Conservation (phyloP, 805 yeast genomes). For the Ogataea thermomethanolica region DNA sequence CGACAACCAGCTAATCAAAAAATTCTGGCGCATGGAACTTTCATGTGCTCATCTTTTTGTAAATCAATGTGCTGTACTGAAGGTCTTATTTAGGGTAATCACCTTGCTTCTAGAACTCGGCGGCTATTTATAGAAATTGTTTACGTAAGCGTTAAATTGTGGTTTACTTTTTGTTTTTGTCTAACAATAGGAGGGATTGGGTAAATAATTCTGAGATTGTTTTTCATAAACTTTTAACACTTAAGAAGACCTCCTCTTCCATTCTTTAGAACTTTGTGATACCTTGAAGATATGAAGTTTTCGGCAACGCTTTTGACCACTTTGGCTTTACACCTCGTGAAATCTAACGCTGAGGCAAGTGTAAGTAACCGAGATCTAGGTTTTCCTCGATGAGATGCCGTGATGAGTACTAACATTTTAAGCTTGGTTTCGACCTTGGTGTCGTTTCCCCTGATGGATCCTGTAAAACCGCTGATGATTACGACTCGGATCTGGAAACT, state of each 20-base stretch:
- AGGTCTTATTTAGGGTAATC: too few relatives aligned
- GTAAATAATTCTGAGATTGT: slow-evolving; percentile 2
- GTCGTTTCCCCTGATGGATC: slow-evolving; percentile 69
- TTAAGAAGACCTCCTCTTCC: slow-evolving; percentile 2
- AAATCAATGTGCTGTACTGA: too few relatives aligned
- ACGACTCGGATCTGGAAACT: slow-evolving; percentile 59
- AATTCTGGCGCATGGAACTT: too few relatives aligned
- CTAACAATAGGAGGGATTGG: slow-evolving; percentile 3
- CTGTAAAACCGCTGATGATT: slow-evolving; percentile 75
- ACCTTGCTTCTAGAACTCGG: too few relatives aligned
- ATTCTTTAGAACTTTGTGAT: slow-evolving; percentile 3
- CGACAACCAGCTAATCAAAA: too few relatives aligned
- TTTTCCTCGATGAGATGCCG: not conserved
- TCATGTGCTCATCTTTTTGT: too few relatives aligned
- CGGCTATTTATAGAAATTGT: slow-evolving; percentile 3
- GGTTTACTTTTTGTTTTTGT: slow-evolving; percentile 6
- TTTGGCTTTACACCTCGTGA: slow-evolving; percentile 19
- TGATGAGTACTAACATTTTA: slow-evolving; percentile 2
- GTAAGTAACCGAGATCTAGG: slow-evolving; percentile 4
- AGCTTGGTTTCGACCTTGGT: slow-evolving; percentile 80
- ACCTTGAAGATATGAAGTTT: slow-evolving; percentile 26
- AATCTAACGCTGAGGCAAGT: slow-evolving; percentile 26
- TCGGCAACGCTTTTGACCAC: slow-evolving; percentile 23
- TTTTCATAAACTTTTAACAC: slow-evolving; percentile 4
- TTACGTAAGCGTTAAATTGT: slow-evolving; percentile 4